These are phyloP conservation scores for Ceratonia siliqua DNA, from an alignment of 306 rosid genomes.

Conservation along the genomic window DNA sequence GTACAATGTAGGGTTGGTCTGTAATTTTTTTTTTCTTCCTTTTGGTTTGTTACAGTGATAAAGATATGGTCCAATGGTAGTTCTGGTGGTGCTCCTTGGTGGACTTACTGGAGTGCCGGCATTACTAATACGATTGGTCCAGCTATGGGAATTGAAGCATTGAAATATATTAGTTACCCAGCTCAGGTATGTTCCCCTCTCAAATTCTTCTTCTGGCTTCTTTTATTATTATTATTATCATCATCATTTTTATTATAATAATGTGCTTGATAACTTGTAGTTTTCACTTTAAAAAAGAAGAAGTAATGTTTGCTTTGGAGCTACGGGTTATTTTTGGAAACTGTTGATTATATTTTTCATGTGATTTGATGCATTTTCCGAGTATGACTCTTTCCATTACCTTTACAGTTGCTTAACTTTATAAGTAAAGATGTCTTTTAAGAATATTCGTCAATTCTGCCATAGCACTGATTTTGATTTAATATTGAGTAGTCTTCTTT, in stretches of 20 bases:
- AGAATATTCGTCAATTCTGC: background rate
- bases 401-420: background rate
- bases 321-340: background rate
- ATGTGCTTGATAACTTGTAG: background rate
- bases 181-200: constrained; percentile 54
- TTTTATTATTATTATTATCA: background rate
- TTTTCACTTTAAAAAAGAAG: background rate
- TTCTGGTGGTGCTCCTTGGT: constrained; percentile 70
- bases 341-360: background rate
- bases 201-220: background rate
- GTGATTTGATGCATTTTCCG: background rate
- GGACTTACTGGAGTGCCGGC: constrained; percentile 75
- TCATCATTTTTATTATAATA: background rate
- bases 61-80: constrained; percentile 61
- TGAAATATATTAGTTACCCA: constrained; percentile 77
- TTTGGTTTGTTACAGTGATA: constrained; percentile 51
- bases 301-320: background rate
- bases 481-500: too few species aligned
- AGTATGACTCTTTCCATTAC: background rate
- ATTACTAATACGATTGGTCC: constrained; percentile 82
- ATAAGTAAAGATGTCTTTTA: background rate
- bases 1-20: constrained; percentile 1
- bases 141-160: constrained; percentile 80
- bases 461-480: background rate
- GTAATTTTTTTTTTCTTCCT: background rate